Evolutionary conservation across 2,329 filamentous ascomycete genomes (phyloP).

Genomic region (Hypomyces perniciosus): DNA sequence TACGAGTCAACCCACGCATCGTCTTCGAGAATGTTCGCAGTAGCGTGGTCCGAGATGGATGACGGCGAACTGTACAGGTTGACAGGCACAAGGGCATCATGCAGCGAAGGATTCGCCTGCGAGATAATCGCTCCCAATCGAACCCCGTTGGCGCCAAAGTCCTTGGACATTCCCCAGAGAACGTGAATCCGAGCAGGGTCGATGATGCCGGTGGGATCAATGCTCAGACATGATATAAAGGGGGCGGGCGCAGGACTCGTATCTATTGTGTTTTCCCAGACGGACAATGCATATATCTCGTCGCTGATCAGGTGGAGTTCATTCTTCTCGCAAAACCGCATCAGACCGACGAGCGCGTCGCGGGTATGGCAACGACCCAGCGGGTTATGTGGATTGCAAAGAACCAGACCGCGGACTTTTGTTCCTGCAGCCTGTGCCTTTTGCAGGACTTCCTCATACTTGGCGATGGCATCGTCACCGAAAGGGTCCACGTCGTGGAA

Average conservation of each 20-base stretch:
- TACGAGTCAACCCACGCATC: slow-evolving; percentile 37
- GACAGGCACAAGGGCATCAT: slow-evolving; percentile 30
- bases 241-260: slow-evolving; percentile 17
- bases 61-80: slow-evolving; percentile 40
- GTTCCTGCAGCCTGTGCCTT: slow-evolving; percentile 31
- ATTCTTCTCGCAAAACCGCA: slow-evolving; percentile 41
- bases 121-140: slow-evolving; percentile 44
- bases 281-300: slow-evolving; percentile 46
- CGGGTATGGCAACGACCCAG: slow-evolving; percentile 41
- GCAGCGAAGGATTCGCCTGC: slow-evolving; percentile 36
- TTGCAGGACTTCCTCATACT: slow-evolving; percentile 40
- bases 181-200: slow-evolving; percentile 45
- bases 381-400: slow-evolving; percentile 47
- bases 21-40: slow-evolving; percentile 38
- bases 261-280: slow-evolving; percentile 36
- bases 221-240: slow-evolving; percentile 41
- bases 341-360: slow-evolving; percentile 31
- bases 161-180: slow-evolving; percentile 40
- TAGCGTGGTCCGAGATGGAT: slow-evolving; percentile 34
- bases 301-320: slow-evolving; percentile 46
- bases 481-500: slow-evolving; percentile 41
- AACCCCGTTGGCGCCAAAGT: slow-evolving; percentile 53
- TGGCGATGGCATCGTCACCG: slow-evolving; percentile 30
- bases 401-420: slow-evolving; percentile 38
- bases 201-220: slow-evolving; percentile 38